phyloP scores from a whole-genome alignment of 2,329 filamentous ascomycete genomes.

The Cordyceps militaris region DNA sequence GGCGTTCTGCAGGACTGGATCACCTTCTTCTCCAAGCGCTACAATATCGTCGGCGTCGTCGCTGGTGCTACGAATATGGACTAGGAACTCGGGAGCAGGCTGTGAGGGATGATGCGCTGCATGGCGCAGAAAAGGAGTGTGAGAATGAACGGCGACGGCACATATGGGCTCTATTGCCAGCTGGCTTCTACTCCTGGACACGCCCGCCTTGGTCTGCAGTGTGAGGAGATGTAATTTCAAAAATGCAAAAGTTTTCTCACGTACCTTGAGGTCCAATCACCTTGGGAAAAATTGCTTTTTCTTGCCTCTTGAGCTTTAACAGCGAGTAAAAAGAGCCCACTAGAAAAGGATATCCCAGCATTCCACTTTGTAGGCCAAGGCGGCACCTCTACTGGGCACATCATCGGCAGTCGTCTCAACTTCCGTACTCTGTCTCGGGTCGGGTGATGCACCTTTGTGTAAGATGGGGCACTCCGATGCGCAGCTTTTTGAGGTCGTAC shows the following conservation, averaged over 20 bases:
- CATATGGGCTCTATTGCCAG: background rate
- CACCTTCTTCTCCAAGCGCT: constrained; percentile 93
- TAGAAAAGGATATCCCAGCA: background rate
- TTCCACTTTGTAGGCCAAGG: background rate
- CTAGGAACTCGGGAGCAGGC: constrained; percentile 18
- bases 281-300: background rate
- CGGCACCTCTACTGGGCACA: background rate
- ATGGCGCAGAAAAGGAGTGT: background rate
- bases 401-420: background rate
- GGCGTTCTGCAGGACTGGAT: constrained; percentile 83
- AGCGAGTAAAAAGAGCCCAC: background rate
- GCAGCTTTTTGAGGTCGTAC: background rate
- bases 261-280: background rate
- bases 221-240: background rate
- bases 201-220: background rate
- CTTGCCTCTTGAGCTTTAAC: background rate
- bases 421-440: background rate
- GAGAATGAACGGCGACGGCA: background rate
- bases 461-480: background rate
- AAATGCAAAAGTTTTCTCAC: background rate
- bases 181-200: background rate
- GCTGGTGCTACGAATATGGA: constrained; percentile 53
- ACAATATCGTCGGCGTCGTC: constrained; percentile 76
- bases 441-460: background rate
- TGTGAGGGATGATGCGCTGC: background rate